Evolutionary conservation across 768 basidiomycete species (phyloP), one percentile per base, ranked within the genome.

Genomic region (Tricholoma sp.): DNA sequence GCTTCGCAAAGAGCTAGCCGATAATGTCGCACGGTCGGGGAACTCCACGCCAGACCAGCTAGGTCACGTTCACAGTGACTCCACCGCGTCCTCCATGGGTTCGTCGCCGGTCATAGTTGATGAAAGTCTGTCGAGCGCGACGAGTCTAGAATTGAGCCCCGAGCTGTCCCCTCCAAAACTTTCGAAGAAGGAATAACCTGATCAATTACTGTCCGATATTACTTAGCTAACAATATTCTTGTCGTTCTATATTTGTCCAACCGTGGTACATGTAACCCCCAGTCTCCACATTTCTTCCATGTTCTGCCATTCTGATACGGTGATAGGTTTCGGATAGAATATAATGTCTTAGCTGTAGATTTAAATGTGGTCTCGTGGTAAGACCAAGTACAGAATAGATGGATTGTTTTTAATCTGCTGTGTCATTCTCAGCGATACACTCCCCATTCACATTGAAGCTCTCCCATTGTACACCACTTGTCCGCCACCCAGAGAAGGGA

Each of bases 1-100:
- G 5, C 71, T 97, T 37, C 85, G 94, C 50, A 94, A 92, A 71
- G 94, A 97, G 65, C 79, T 96, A 29, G 92, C 91, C 2, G 89
- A 92, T 62, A 77, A 75, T 12, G 77, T 73, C 22, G 74, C 80
- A 18, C 83, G 83, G 16, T 85, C 77, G 5, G 79, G 78, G 0
- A 71, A 70, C 11, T 76, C 81, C 4, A 87, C 80, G 37, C 85
- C 86, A n/a, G 66, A 59, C 16, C 59, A 56, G 1, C 46, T 52
- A 16, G 45, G 57, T 31, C 59, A 32, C 29, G 56, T 52, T 11
- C 57, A 53, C 21, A 62, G 61, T 47, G 63, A 61, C 12, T 62
- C 57, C 18, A 61, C 63, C 32, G 54, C 55, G 22, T 57, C 64
- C 7, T 60, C 59, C 7, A 45, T 61, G 39, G 57, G 52, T 14